These are phyloP conservation scores for Nannizziopsis barbatae DNA, from an alignment of 2,329 filamentous ascomycete genomes.

Conservation along the genomic window DNA sequence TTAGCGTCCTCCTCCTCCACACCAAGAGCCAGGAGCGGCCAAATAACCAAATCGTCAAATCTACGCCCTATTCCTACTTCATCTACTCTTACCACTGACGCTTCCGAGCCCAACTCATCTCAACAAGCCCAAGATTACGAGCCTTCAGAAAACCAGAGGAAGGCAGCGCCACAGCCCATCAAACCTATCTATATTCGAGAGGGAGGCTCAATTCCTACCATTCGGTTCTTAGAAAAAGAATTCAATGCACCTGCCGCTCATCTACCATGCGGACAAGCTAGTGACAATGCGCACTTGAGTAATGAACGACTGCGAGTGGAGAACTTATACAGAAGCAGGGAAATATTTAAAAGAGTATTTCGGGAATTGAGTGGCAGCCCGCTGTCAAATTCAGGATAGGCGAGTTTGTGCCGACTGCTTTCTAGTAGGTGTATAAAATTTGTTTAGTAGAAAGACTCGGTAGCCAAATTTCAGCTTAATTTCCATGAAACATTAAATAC, in stretches of 20 bases:
- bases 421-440: not conserved
- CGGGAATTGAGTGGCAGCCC: conserved; percentile 42
- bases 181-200: conserved; percentile 83
- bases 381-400: not conserved
- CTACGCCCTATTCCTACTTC: conserved; percentile 9
- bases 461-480: no score
- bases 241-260: conserved; percentile 85
- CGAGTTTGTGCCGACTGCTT: not conserved
- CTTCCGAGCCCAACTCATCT: not conserved
- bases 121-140: conserved; percentile 14
- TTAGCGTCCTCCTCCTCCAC: conserved; percentile 24
- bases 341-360: conserved; percentile 85
- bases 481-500: no score
- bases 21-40: conserved; percentile 6
- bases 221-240: conserved; percentile 87
- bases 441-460: no score
- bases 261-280: conserved; percentile 86
- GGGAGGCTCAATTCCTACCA: conserved; percentile 88
- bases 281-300: conserved; percentile 84
- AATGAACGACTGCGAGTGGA: conserved; percentile 83
- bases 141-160: not conserved
- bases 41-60: conserved; percentile 2
- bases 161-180: conserved; percentile 16
- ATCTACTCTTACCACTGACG: conserved; percentile 12
- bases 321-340: conserved; percentile 81